These are phyloP conservation scores for Tilletia indica DNA, from an alignment of 1,284 basidiomycete genomes.

Conservation along the genomic window DNA sequence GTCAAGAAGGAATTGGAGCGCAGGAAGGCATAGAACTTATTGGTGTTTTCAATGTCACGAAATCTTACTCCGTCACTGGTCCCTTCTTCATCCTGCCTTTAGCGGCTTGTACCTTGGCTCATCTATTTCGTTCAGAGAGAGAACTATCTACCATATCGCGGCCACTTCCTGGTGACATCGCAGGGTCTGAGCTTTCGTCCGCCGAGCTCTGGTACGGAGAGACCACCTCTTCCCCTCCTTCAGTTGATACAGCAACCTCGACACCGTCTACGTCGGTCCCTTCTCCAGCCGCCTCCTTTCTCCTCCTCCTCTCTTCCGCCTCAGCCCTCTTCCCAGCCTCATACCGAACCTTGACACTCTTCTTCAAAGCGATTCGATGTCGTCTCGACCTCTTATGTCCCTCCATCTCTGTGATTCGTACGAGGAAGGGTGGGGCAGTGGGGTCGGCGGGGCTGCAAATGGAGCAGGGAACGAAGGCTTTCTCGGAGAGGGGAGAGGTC, in stretches of 20 bases:
- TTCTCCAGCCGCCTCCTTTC: neutral
- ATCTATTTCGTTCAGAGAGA: too few species aligned
- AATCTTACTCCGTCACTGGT: too few species aligned
- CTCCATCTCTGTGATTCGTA: slow-evolving; percentile 9
- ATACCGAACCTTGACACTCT: neutral
- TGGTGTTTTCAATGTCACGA: too few species aligned
- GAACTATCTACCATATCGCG: too few species aligned
- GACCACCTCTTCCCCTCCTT: too few species aligned
- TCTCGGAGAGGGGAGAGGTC: neutral
- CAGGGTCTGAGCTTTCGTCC: too few species aligned
- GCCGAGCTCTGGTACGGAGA: too few species aligned
- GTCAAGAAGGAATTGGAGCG: slow-evolving; percentile 14
- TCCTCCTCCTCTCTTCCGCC: neutral
- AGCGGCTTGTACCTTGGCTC: too few species aligned
- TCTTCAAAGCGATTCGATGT: slow-evolving; percentile 9
- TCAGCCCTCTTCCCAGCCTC: slow-evolving; percentile 9
- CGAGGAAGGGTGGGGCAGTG: neutral
- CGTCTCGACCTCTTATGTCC: neutral
- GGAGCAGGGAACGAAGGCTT: slow-evolving; percentile 3
- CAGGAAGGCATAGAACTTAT: slow-evolving; percentile 1
- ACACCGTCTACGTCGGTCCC: neutral
- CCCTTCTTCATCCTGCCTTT: too few species aligned
- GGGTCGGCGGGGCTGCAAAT: neutral
- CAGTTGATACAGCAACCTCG: neutral
- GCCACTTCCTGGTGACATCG: too few species aligned